Percentiles rank a stretch among this genome's conserved stretches.
Conservation (phyloP, 2,329 filamentous ascomycete genomes). For the Paradendryphiella salina region DNA sequence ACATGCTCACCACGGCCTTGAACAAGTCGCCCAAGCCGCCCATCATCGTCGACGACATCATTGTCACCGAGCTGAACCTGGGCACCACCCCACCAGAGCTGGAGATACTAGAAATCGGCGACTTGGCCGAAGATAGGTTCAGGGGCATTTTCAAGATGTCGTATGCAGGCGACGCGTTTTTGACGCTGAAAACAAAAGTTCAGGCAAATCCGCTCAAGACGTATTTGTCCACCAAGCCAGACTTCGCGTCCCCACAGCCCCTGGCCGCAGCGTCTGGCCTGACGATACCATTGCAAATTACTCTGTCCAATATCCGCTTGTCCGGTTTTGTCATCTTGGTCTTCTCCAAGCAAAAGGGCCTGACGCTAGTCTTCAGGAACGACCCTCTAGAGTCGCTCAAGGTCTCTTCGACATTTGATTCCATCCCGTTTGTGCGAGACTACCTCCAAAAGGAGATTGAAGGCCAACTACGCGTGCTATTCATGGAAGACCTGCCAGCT, state of each 20-base stretch:
- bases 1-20: slow-evolving; percentile 89
- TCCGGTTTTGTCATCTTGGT: slow-evolving; percentile 97
- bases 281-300: slow-evolving; percentile 97
- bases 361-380: slow-evolving; percentile 96
- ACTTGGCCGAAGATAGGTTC: slow-evolving; percentile 95
- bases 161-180: slow-evolving; percentile 90
- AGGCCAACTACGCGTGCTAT: slow-evolving; percentile 83
- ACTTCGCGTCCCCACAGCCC: slow-evolving; percentile 89
- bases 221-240: slow-evolving; percentile 86
- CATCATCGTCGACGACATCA: slow-evolving; percentile 98
- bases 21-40: slow-evolving; percentile 98
- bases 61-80: slow-evolving; percentile 96
- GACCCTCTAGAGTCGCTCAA: slow-evolving; percentile 97
- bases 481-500: slow-evolving; percentile 97
- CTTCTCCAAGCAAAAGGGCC: slow-evolving; percentile 94
- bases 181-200: slow-evolving; percentile 93
- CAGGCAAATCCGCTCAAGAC: slow-evolving; percentile 98
- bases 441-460: slow-evolving; percentile 97
- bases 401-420: slow-evolving; percentile 98
- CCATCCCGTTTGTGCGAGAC: slow-evolving; percentile 96
- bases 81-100: slow-evolving; percentile 92
- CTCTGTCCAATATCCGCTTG: slow-evolving; percentile 89
- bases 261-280: slow-evolving; percentile 87
- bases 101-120: slow-evolving; percentile 96
- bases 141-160: slow-evolving; percentile 99